These are phyloP conservation scores for Phytophthora constricta DNA, from an alignment of 352 stramenopile species.

Conservation along the genomic window DNA sequence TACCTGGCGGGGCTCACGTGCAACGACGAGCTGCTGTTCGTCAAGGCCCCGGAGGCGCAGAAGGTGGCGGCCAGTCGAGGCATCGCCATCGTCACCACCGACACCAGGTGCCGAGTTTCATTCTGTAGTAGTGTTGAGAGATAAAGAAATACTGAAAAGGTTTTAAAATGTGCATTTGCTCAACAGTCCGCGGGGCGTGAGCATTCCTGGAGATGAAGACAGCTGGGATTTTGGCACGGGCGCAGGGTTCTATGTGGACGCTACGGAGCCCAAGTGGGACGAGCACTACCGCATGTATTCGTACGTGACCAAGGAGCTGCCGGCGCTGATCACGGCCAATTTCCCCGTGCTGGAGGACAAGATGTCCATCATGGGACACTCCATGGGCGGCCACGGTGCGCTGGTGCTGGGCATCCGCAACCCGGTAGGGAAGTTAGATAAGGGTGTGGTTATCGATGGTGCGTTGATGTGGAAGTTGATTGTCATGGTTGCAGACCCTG, in stretches of 20 bases:
- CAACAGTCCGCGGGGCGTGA: conserved; percentile 90
- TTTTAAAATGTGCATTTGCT: background rate
- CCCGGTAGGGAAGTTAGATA: conserved; percentile 37
- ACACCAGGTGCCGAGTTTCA: conserved; percentile 94
- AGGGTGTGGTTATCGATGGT: background rate
- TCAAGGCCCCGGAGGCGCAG: conserved; percentile 94
- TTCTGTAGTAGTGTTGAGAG: background rate
- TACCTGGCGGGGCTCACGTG: conserved; percentile 98
- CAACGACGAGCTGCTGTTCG: conserved; percentile 95
- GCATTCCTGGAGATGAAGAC: conserved; percentile 94
- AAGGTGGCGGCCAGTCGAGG: conserved; percentile 88
- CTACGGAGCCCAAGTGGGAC: conserved; percentile 93
- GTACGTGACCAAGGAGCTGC: conserved; percentile 97
- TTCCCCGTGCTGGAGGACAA: conserved; percentile 88
- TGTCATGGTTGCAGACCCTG: conserved; percentile 42
- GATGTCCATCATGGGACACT: conserved; percentile 95
- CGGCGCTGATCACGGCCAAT: conserved; percentile 86
- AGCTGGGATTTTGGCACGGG: conserved; percentile 96
- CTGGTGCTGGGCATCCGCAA: conserved; percentile 95
- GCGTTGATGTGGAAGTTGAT: too few species aligned
- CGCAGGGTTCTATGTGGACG: conserved; percentile 98
- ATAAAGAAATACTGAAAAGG: background rate
- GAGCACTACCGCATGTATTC: conserved; percentile 98
- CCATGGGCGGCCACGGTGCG: conserved; percentile 97
- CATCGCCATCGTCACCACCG: conserved; percentile 95